Evolutionary conservation across 768 basidiomycete species (phyloP), one percentile per base, ranked within the genome.

Genomic region (Gloeopeniophorella convolvens): DNA sequence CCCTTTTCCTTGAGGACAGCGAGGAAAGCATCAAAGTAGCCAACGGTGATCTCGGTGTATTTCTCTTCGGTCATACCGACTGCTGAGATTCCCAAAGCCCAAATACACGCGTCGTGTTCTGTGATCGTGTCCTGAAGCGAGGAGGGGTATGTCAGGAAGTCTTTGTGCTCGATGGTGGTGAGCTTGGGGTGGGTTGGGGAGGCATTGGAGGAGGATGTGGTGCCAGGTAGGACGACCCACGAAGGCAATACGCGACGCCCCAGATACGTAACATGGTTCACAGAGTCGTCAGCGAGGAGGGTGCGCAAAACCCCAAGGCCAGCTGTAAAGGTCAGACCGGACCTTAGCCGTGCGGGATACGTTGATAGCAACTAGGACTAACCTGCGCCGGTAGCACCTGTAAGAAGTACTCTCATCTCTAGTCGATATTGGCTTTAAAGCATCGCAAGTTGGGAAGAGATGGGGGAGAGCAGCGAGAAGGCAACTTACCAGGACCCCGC

Each of bases 91-190:
- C 63, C 63, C 35, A 60, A 54, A 26, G 62, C 62, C 60, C 63
- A 64, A 5, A 64, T 56, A 36, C 60, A 60, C n/a, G 59, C 59
- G 18, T 63, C 59, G 11, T 61, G 62, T 12, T 41, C 54, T 20
- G 48, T 50, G n/a, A 64, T 43, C n/a, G 23, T 47, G 9, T 35
- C 35, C 31, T 48, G 48, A 7, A 64, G 34, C 6, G 30, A 28
- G 3, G 54, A 20, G 5, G 62, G 56, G 42, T 59, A 63, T 3
- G 24, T 7, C 6, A 46, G 31, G 45, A 62, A 64, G 41, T 62
- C 48, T 4, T 44, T 26, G 26, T 59, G 59, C 6, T 56, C 51
- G 30, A 63, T 26, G 2, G 60, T 52, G 12, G 21, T 44, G n/a
- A 59, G 57, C 39, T 62, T 63, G 1, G 58, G 48, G 30, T 58